phyloP scores from a whole-genome alignment of 768 basidiomycete genomes.

The Lentinula lateritia region DNA sequence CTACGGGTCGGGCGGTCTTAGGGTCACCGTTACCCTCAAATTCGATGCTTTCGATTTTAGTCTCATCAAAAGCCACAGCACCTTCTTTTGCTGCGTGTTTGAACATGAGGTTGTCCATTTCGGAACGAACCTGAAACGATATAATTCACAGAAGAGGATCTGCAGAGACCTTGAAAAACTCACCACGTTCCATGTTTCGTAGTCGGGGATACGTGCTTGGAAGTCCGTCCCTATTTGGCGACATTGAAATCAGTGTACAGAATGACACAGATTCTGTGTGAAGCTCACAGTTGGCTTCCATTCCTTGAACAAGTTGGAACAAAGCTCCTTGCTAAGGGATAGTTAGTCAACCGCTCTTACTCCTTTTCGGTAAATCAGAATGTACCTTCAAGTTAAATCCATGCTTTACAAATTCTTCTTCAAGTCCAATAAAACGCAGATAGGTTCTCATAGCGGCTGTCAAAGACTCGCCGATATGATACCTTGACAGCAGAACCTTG shows the following conservation, averaged over 20 bases:
- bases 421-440: conserved; percentile 52
- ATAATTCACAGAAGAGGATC: not conserved
- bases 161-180: conserved; percentile 9
- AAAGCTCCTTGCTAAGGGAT: conserved; percentile 47
- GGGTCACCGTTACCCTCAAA: conserved; percentile 31
- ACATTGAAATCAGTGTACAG: not conserved
- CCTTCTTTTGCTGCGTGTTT: conserved; percentile 51
- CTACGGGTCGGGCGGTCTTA: conserved; percentile 31
- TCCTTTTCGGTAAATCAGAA: too few relatives aligned
- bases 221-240: conserved; percentile 51
- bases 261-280: not conserved
- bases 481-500: conserved; percentile 23
- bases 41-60: conserved; percentile 43
- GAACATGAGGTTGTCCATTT: conserved; percentile 55
- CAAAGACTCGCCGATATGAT: conserved; percentile 57
- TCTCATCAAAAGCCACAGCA: conserved; percentile 47
- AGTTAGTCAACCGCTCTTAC: not conserved
- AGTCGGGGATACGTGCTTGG: conserved; percentile 44
- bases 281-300: conserved; percentile 44
- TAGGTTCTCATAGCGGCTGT: conserved; percentile 58
- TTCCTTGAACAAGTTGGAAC: conserved; percentile 56
- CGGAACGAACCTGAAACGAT: conserved; percentile 42
- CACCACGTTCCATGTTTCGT: conserved; percentile 60
- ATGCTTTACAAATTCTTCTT: conserved; percentile 41
- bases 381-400: conserved; percentile 49